phyloP scores from a whole-genome alignment of 768 basidiomycete species.

The Lactarius indigo region DNA sequence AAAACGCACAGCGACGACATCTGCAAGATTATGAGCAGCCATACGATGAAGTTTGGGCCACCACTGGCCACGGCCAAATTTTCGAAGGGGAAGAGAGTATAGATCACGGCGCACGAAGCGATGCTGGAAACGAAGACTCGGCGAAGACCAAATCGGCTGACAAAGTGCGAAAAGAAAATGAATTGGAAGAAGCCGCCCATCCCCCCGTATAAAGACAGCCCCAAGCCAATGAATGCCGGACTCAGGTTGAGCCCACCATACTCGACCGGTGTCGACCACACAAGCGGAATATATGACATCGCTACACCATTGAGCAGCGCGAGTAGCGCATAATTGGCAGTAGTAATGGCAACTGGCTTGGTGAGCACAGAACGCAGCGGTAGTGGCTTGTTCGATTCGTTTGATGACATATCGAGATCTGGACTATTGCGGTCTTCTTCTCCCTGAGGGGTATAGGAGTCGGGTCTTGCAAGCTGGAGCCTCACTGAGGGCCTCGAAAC shows the following conservation, averaged over 20 bases:
- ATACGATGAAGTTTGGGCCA: background rate
- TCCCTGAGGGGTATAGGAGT: background rate
- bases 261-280: conserved; percentile 35
- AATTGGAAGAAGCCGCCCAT: conserved; percentile 38
- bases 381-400: conserved; percentile 11
- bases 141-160: conserved; percentile 36
- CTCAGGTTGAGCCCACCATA: conserved; percentile 33
- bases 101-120: conserved; percentile 27
- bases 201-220: conserved; percentile 36
- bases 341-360: conserved; percentile 36
- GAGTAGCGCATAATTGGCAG: conserved; percentile 41
- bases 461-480: background rate
- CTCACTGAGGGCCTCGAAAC: background rate
- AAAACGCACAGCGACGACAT: background rate
- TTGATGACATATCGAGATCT: background rate
- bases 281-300: conserved; percentile 41
- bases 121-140: conserved; percentile 30
- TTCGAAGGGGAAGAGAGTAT: conserved; percentile 30
- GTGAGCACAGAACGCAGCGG: conserved; percentile 32
- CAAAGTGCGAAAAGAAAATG: conserved; percentile 36
- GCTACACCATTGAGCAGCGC: conserved; percentile 42
- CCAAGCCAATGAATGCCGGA: conserved; percentile 37
- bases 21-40: background rate
- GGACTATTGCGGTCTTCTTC: background rate
- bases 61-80: background rate